Percentiles rank a stretch among this genome's conserved stretches.
Conservation (phyloP, 179 eudicot species). For the Nepenthes alata region DNA sequence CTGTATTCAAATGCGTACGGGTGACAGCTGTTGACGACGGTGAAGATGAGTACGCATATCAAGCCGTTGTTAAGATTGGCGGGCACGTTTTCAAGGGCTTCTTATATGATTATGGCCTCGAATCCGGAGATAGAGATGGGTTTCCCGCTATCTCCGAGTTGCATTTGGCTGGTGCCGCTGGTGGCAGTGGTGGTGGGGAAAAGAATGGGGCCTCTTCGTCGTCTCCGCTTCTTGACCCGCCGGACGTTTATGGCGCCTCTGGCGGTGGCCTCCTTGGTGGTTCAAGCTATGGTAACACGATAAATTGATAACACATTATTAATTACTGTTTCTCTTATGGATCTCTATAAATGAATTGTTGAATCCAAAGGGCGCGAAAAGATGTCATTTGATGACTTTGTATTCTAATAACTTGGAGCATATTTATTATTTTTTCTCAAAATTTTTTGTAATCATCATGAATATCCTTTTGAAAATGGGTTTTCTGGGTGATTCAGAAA, state of each 20-base stretch:
- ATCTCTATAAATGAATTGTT: too few species aligned
- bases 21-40: slow-evolving; percentile 59
- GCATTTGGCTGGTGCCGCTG: slow-evolving; percentile 49
- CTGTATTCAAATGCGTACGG: slow-evolving; percentile 60
- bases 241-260: slow-evolving; percentile 37
- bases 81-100: slow-evolving; percentile 91
- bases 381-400: too few species aligned
- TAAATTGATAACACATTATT: slow-evolving; percentile 8
- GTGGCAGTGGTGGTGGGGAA: slow-evolving; percentile 23
- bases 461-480: too few species aligned
- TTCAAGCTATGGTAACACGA: slow-evolving; percentile 58
- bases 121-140: slow-evolving; percentile 25
- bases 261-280: slow-evolving; percentile 55
- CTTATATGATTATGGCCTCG: slow-evolving; percentile 74
- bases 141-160: slow-evolving; percentile 69
- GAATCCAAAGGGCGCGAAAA: too few species aligned
- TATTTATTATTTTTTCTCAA: too few species aligned
- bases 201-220: slow-evolving; percentile 5
- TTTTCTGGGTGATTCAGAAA: too few species aligned
- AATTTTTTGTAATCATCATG: too few species aligned
- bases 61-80: slow-evolving; percentile 65
- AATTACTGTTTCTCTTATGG: too few species aligned
- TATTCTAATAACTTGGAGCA: too few species aligned
- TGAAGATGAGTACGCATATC: slow-evolving; percentile 78
- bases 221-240: slow-evolving; percentile 35